Percentiles rank a stretch among this genome's conserved stretches.
phyloP scores from a whole-genome alignment of 2,329 filamentous ascomycete species.

The Madurella fahalii region DNA sequence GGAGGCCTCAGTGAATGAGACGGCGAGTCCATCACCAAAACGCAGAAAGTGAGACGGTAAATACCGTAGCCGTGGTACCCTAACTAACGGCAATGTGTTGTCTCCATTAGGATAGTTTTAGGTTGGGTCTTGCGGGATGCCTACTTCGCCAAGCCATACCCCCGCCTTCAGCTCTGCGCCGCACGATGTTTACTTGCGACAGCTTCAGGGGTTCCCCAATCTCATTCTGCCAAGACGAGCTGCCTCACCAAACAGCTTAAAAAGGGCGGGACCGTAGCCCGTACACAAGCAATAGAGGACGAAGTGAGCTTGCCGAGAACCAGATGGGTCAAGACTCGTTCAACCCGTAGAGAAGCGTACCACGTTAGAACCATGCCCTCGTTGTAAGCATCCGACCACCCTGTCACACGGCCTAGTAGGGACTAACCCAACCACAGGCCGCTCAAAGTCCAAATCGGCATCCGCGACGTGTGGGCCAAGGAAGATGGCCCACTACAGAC shows the following conservation, averaged over 20 bases:
- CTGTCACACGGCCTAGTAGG: background rate
- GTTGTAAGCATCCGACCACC: slow-evolving; percentile 5
- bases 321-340: too few relatives aligned
- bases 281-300: too few relatives aligned
- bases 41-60: too few relatives aligned
- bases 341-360: too few relatives aligned
- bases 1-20: too few relatives aligned
- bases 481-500: slow-evolving; percentile 32
- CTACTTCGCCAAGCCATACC: slow-evolving; percentile 12
- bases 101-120: too few relatives aligned
- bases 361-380: slow-evolving; percentile 17
- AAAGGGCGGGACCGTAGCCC: background rate
- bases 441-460: slow-evolving; percentile 38
- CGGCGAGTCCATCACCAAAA: too few relatives aligned
- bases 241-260: slow-evolving; percentile 1
- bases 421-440: slow-evolving; percentile 31
- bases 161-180: slow-evolving; percentile 18
- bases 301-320: too few relatives aligned
- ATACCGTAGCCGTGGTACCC: too few relatives aligned
- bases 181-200: background rate
- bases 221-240: background rate
- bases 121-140: slow-evolving; percentile 13
- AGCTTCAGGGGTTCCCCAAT: background rate
- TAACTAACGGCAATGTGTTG: too few relatives aligned
- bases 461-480: slow-evolving; percentile 43